Percentiles rank a stretch among this genome's conserved stretches.
Conservation (phyloP, 2,329 filamentous ascomycete genomes). For the Cephalotrichum gorgonifer region DNA sequence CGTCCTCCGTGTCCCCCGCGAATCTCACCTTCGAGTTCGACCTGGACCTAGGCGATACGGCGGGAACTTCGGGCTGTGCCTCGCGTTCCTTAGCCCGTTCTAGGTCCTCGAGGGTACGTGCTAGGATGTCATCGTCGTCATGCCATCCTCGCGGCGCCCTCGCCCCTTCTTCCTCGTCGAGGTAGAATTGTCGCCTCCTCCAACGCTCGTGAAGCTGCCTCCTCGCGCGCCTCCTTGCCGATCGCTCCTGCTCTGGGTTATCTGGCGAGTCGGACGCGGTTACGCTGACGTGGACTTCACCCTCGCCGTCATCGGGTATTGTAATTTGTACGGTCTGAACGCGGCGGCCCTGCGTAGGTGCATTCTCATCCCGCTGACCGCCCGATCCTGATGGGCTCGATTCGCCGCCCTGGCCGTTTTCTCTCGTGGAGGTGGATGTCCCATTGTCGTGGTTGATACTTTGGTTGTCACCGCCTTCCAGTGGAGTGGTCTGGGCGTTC, state of each 20-base stretch:
- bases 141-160: conserved; percentile 53
- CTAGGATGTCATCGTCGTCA: conserved; percentile 46
- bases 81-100: conserved; percentile 18
- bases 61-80: conserved; percentile 16
- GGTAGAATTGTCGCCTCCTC: conserved; percentile 69
- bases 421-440: neutral
- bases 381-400: neutral
- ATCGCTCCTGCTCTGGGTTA: conserved; percentile 3
- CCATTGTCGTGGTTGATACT: neutral
- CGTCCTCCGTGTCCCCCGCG: conserved; percentile 57
- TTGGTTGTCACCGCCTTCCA: neutral
- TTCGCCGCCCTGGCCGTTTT: neutral
- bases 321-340: conserved; percentile 3
- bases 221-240: conserved; percentile 22
- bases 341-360: neutral
- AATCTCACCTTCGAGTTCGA: conserved; percentile 75
- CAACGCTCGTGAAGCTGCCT: conserved; percentile 58
- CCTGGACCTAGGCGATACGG: conserved; percentile 44
- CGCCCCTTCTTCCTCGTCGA: conserved; percentile 75
- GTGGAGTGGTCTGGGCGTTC: neutral
- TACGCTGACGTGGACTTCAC: conserved; percentile 4
- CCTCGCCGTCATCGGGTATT: conserved; percentile 1
- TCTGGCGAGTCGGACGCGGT: neutral
- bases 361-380: neutral
- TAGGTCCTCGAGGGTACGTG: conserved; percentile 12